phyloP scores from a whole-genome alignment of 257 asterid genomes.

The Solanum bulbocastanum region DNA sequence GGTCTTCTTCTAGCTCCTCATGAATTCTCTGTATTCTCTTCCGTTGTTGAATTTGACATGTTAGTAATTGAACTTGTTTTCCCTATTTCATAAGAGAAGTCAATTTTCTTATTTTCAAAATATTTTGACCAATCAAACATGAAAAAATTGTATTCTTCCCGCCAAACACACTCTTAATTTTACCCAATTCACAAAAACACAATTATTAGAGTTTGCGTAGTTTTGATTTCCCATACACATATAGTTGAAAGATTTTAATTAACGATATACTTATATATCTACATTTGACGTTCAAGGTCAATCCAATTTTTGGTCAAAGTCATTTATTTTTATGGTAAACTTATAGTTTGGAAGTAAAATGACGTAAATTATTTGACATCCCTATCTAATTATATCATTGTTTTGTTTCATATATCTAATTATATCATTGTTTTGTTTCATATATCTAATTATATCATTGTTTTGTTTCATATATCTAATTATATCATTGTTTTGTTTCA shows the following conservation, averaged over 20 bases:
- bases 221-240: not conserved
- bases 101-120: not conserved
- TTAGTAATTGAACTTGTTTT: not conserved
- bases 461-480: no score
- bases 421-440: not conserved
- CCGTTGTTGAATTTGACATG: not conserved
- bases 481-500: not conserved
- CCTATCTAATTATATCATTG: not conserved
- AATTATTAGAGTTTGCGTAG: not conserved
- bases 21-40: not conserved
- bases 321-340: not conserved
- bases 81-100: not conserved
- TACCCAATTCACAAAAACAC: not conserved
- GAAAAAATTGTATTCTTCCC: not conserved
- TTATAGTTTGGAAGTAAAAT: not conserved
- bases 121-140: not conserved
- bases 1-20: not conserved
- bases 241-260: not conserved
- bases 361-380: not conserved
- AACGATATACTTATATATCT: not conserved
- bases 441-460: not conserved
- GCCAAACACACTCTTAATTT: not conserved
- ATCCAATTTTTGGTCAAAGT: not conserved
- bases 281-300: not conserved
- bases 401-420: not conserved